Evolutionary conservation across 2,329 filamentous ascomycete species (phyloP), one percentile per base, ranked within the genome.

Genomic region (Phaeophleospora eucalypticola): DNA sequence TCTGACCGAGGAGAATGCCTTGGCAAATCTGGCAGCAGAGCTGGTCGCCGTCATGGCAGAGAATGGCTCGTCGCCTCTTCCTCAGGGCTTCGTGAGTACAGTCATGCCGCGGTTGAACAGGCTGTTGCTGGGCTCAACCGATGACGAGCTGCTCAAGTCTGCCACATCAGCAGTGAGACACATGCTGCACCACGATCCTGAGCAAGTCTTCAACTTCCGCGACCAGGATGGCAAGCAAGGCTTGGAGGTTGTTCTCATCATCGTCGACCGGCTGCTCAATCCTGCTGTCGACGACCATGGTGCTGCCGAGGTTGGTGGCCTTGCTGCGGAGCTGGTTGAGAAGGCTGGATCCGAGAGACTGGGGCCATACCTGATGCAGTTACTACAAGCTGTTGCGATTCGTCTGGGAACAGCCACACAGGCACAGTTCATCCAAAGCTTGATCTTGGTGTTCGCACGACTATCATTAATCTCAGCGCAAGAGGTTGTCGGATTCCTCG

Each of bases 371-470:
- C 77, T 98, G 19, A 83, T 87, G 34, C 88, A 95, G 66, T 81
- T 98, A 17, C 78, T 98, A 3, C 83, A 85, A 59, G 93, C 91
- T 15, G 91, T 98, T 14, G 93, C 93, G 3, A 83, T 83, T 41
- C 82, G 93, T 48, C 77, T 98, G 14, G 85, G 84, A 4, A 87
- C 85, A 4, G 93, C 93, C 2, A 79, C 89, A 53, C 83, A 89
- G 38, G 87, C 91, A 0, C 83, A 85, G 6, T 94, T 98, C 64
- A 97, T 98, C 53, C 93, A 98, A 70, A 95, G 89, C 44, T 73
- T 98, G 41, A 96, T 95, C 45, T 77, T 97, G 4, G 93, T 98
- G 1, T 98, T 98, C 68, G 93, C 91, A 2, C 83, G 91, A 36
- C 76, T 98, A 7, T 91, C 89, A 8, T 77, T 97, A 12, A 82